A percentile compares a stretch with the other conserved stretches of the same genome.
Conservation (phyloP, 1,139 yeast genomes). For the Candida tetrigidarum region DNA sequence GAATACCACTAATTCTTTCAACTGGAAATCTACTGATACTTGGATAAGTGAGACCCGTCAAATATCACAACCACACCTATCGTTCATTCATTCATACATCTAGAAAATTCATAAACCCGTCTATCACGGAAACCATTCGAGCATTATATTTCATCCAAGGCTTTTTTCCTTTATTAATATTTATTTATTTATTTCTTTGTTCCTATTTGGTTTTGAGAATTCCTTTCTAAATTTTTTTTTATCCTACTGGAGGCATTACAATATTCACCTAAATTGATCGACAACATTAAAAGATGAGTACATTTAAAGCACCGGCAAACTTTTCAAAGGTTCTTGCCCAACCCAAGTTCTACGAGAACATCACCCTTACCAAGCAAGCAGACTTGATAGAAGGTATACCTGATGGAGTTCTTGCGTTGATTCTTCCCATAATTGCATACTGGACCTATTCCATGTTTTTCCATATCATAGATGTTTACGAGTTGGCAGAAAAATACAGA, state of each 20-base stretch:
- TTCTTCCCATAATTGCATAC: constrained; percentile 78
- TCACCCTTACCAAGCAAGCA: constrained; percentile 14
- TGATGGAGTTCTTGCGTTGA: constrained; percentile 75
- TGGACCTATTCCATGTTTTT: constrained; percentile 80
- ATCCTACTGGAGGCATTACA: too few relatives aligned
- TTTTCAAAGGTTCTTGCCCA: constrained; percentile 19
- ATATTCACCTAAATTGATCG: not conserved
- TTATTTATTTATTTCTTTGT: not conserved
- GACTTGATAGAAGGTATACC: constrained; percentile 50
- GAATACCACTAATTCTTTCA: not conserved
- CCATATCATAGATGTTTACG: constrained; percentile 72
- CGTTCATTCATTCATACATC: not conserved
- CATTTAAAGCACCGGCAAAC: constrained; percentile 17
- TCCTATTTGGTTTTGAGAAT: not conserved
- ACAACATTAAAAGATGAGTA: constrained; percentile 9
- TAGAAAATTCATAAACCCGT: not conserved
- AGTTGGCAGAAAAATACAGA: constrained; percentile 80
- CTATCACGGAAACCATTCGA: too few relatives aligned
- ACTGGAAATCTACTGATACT: constrained; percentile 4
- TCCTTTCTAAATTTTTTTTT: too few relatives aligned
- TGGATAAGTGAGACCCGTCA: not conserved
- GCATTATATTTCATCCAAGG: not conserved
- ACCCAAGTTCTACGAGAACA: constrained; percentile 14
- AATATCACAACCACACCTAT: not conserved
- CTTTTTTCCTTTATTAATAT: not conserved